Evolutionary conservation across 2,329 filamentous ascomycete species (phyloP).

Genomic region (Monilinia laxa): DNA sequence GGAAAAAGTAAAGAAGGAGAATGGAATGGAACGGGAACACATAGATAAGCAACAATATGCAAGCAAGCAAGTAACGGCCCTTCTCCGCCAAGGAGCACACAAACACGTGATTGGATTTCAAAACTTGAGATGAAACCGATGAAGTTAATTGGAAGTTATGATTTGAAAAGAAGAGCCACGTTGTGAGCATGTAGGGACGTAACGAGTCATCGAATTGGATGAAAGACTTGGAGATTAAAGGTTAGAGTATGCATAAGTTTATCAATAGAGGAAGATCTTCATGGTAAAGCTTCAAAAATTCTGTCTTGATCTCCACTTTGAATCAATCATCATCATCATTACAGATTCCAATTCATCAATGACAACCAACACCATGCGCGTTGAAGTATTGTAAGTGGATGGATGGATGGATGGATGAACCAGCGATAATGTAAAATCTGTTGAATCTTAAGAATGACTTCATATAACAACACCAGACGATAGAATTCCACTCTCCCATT

Average conservation of each 20-base stretch:
- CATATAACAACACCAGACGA: no score
- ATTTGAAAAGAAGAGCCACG: neutral
- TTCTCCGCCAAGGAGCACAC: neutral
- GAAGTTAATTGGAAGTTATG: neutral
- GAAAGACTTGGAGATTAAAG: neutral
- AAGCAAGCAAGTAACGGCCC: neutral
- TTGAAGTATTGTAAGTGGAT: neutral
- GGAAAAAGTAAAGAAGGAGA: conserved; percentile 1
- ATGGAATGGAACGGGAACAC: conserved; percentile 6
- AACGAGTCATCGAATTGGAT: conserved; percentile 1
- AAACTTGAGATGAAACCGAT: neutral
- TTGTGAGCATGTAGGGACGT: neutral
- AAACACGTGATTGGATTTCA: neutral
- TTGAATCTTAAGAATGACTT: neutral
- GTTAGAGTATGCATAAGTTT: conserved; percentile 8
- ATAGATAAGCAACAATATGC: conserved; percentile 15
- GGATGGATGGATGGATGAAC: neutral
- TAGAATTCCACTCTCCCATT: neutral
- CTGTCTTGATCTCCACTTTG: conserved; percentile 11
- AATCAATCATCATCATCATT: conserved; percentile 3
- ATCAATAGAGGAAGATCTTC: conserved; percentile 23
- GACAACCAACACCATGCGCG: neutral
- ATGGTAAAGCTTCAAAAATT: conserved; percentile 9
- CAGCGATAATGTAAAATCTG: neutral
- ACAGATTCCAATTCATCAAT: no score